A percentile compares a stretch with the other conserved stretches of the same genome.
Evolutionary conservation across 768 basidiomycete genomes (phyloP).

Genomic region (Hericium alpestre): DNA sequence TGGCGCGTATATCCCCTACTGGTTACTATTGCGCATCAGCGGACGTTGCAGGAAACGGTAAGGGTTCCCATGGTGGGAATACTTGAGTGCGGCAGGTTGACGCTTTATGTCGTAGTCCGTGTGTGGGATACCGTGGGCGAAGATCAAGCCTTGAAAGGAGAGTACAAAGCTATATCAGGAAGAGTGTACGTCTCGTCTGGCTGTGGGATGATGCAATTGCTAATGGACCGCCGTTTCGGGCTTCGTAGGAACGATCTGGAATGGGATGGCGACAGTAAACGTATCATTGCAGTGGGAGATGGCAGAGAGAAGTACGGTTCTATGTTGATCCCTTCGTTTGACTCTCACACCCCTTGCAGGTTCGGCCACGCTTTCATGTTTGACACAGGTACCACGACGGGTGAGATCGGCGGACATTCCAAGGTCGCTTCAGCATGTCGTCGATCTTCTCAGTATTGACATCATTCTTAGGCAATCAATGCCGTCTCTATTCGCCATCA

Average conservation of each 20-base stretch:
- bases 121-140: conserved; percentile 91
- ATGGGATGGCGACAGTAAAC: conserved; percentile 94
- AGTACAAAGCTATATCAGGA: conserved; percentile 67
- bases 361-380: conserved; percentile 79
- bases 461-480: conserved; percentile 54
- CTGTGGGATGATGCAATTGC: no score
- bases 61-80: conserved; percentile 10
- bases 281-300: conserved; percentile 91
- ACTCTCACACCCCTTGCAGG: conserved; percentile 25
- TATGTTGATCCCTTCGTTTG: neutral
- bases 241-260: conserved; percentile 73
- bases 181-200: conserved; percentile 41
- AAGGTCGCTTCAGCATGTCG: conserved; percentile 42
- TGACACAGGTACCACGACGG: conserved; percentile 75
- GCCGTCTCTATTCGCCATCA: conserved; percentile 82
- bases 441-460: neutral
- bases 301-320: conserved; percentile 68
- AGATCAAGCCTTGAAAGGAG: conserved; percentile 73
- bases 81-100: neutral
- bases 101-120: conserved; percentile 39
- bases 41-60: conserved; percentile 73
- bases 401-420: conserved; percentile 82
- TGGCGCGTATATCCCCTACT: conserved; percentile 85
- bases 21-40: conserved; percentile 94
- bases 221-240: neutral